phyloP scores from a whole-genome alignment of 331 rosid genomes.

The Acacia concinna region DNA sequence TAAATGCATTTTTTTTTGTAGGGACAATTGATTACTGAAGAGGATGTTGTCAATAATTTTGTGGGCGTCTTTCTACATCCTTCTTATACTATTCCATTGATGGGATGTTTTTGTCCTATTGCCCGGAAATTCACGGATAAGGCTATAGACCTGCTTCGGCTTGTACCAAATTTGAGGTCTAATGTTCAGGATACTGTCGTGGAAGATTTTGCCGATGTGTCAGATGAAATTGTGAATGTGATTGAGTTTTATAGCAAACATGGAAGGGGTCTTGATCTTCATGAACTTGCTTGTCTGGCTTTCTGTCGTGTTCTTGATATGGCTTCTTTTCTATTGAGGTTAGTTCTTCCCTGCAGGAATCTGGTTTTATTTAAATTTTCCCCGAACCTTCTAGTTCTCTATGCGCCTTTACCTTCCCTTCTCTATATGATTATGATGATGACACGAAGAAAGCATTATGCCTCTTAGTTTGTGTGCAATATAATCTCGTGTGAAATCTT shows the following conservation, averaged over 20 bases:
- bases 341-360: slow-evolving; percentile 24
- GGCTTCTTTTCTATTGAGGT: slow-evolving; percentile 69
- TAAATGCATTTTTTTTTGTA: not conserved
- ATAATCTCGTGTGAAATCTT: not conserved
- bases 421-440: not conserved
- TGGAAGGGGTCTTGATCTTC: slow-evolving; percentile 84
- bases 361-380: not conserved
- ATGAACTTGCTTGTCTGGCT: slow-evolving; percentile 81
- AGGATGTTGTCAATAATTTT: slow-evolving; percentile 50
- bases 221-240: slow-evolving; percentile 48
- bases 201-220: slow-evolving; percentile 31
- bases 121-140: slow-evolving; percentile 52
- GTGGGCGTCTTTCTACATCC: slow-evolving; percentile 74
- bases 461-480: slow-evolving; percentile 2
- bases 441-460: slow-evolving; percentile 4
- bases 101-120: slow-evolving; percentile 73
- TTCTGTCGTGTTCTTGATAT: slow-evolving; percentile 76
- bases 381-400: not conserved
- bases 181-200: slow-evolving; percentile 36
- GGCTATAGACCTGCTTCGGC: slow-evolving; percentile 55
- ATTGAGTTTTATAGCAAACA: slow-evolving; percentile 44
- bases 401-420: not conserved
- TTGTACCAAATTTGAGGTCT: slow-evolving; percentile 61
- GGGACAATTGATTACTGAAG: slow-evolving; percentile 60
- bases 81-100: slow-evolving; percentile 59